Conservation (phyloP, 192 early-diverging fungal genomes). For the Mortierella alpina region DNA sequence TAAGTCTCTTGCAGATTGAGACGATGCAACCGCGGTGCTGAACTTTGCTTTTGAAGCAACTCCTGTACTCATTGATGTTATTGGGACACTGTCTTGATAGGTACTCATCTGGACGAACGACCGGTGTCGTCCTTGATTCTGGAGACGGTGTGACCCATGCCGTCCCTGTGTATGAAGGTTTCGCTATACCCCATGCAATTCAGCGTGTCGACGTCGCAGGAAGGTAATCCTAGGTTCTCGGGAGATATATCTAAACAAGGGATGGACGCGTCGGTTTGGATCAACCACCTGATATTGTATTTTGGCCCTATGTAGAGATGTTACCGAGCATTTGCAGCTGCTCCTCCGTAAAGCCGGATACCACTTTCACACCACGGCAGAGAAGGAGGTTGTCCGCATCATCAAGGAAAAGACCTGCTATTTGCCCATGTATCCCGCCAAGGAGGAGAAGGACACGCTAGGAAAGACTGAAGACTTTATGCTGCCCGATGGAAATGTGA, state of each 20-base stretch:
- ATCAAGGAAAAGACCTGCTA: constrained; percentile 98
- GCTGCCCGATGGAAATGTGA: constrained; percentile 83
- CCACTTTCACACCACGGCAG: constrained; percentile 91
- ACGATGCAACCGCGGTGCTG: neutral
- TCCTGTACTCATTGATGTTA: neutral
- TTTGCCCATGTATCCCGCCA: constrained; percentile 85
- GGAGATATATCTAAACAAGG: neutral
- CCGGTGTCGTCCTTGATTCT: constrained; percentile 95
- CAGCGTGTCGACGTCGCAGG: constrained; percentile 95
- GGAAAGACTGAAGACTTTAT: constrained; percentile 83
- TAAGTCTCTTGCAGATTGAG: constrained; percentile 52
- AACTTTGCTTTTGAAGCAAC: neutral
- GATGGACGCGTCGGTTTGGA: neutral
- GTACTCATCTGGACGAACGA: constrained; percentile 97
- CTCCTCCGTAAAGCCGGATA: constrained; percentile 91
- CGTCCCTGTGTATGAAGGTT: constrained; percentile 97
- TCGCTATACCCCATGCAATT: constrained; percentile 94
- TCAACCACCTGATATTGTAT: neutral
- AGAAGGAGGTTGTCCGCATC: constrained; percentile 94
- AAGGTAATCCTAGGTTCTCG: constrained; percentile 33
- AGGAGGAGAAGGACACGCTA: constrained; percentile 92
- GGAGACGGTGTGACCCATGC: constrained; percentile 97
- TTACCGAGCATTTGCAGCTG: constrained; percentile 93
- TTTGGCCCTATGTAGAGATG: constrained; percentile 68
- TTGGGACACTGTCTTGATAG: constrained; percentile 40